Conservation (phyloP, 768 basidiomycete genomes). For the Chiua virens region DNA sequence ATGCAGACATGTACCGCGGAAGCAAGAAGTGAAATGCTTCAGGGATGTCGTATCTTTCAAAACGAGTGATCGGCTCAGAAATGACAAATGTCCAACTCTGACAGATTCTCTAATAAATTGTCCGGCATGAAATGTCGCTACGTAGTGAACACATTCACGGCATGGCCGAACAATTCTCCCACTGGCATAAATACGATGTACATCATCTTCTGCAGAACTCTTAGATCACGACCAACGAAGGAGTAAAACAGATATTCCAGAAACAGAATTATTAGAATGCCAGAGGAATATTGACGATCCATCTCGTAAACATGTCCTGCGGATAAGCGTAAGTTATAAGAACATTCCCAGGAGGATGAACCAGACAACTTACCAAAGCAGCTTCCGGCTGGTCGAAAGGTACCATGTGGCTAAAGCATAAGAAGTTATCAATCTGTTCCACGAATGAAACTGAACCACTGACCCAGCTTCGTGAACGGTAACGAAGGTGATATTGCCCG, state of each 20-base stretch:
- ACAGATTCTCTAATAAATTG: no score
- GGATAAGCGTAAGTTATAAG: not conserved
- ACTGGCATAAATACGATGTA: no score
- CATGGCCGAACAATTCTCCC: no score
- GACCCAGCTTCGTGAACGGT: constrained; percentile 79
- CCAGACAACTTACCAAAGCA: constrained; percentile 55
- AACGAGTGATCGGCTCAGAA: no score
- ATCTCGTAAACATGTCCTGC: constrained; percentile 60
- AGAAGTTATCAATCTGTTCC: constrained; percentile 3
- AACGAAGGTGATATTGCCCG: constrained; percentile 87
- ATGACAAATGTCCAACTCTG: no score
- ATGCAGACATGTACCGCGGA: no score
- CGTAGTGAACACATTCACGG: no score
- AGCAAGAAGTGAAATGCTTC: no score
- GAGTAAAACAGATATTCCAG: not conserved
- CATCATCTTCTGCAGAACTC: no score
- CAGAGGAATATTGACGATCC: constrained; percentile 56
- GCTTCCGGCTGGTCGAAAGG: constrained; percentile 90
- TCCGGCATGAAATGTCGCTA: no score
- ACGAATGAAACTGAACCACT: constrained; percentile 22
- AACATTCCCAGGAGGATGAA: not conserved
- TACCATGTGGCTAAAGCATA: constrained; percentile 71
- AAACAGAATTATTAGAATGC: constrained; percentile 7
- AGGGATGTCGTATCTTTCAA: no score
- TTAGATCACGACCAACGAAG: not conserved